Conservation (phyloP, 345 rosid genomes). For the Gossypium mustelinum region DNA sequence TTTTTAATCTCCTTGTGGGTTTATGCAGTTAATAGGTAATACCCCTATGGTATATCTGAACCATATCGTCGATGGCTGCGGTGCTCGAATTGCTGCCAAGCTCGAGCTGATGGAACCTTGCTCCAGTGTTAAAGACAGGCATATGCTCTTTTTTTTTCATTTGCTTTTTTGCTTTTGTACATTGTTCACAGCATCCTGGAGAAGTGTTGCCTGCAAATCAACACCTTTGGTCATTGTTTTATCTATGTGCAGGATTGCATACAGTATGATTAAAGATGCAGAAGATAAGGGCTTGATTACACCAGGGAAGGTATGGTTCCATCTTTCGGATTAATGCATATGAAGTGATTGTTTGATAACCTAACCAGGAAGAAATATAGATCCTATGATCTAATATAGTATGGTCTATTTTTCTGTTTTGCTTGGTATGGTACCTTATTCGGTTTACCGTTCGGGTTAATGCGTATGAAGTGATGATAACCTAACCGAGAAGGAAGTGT, state of each 20-base stretch:
- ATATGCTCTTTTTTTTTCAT: not conserved
- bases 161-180: not conserved
- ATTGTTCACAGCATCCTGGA: not conserved
- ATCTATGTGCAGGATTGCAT: slow-evolving; percentile 33
- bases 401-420: not conserved
- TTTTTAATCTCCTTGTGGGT: not conserved
- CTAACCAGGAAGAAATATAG: not conserved
- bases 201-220: not conserved
- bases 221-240: not conserved
- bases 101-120: slow-evolving; percentile 60
- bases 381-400: not conserved
- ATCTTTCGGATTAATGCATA: not conserved
- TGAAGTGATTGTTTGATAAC: not conserved
- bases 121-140: slow-evolving; percentile 55
- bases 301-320: slow-evolving; percentile 46
- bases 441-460: not conserved
- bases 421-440: slow-evolving; percentile 24
- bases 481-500: not conserved
- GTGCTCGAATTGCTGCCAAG: slow-evolving; percentile 62
- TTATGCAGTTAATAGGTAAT: slow-evolving; percentile 51
- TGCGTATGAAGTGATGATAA: not conserved
- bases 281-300: slow-evolving; percentile 63
- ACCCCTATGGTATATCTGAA: slow-evolving; percentile 69
- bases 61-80: slow-evolving; percentile 53
- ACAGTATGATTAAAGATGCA: slow-evolving; percentile 66